Evolutionary conservation across 2,329 filamentous ascomycete genomes (phyloP).

Genomic region (Colletotrichum sp.): DNA sequence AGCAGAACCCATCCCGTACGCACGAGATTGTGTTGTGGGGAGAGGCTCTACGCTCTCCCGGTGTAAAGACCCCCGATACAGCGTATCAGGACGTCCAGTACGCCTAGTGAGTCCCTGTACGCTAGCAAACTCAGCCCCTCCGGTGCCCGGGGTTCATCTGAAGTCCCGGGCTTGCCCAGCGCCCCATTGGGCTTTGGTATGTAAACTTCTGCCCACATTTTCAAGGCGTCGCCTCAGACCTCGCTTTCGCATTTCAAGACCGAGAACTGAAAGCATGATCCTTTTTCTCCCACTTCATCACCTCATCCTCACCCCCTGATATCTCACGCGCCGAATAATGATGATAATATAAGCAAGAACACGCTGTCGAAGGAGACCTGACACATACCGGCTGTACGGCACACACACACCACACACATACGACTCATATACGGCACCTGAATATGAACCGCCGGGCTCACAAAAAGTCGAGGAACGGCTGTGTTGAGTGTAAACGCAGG

Average conservation of each 20-base stretch:
- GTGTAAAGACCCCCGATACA: background rate
- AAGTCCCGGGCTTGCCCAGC: background rate
- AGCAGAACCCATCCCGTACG: background rate
- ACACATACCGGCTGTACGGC: background rate
- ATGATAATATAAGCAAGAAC: background rate
- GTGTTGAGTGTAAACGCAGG: conserved; percentile 34
- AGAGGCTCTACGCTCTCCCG: background rate
- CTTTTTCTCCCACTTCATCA: background rate
- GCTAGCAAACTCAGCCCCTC: background rate
- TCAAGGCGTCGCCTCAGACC: background rate
- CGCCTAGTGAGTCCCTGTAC: background rate
- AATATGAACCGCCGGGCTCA: conserved; percentile 20
- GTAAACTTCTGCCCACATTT: background rate
- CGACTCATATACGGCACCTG: background rate
- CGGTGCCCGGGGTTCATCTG: background rate
- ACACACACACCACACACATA: background rate
- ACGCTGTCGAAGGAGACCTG: background rate
- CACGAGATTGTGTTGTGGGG: background rate
- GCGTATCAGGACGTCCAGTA: background rate
- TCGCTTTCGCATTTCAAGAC: background rate
- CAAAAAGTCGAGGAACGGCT: conserved; percentile 36
- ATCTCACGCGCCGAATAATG: background rate
- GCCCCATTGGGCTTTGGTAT: background rate
- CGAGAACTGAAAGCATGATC: background rate
- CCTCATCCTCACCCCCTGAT: background rate